Evolutionary conservation across 306 rosid genomes (phyloP).

Genomic region (Neltuma alba): DNA sequence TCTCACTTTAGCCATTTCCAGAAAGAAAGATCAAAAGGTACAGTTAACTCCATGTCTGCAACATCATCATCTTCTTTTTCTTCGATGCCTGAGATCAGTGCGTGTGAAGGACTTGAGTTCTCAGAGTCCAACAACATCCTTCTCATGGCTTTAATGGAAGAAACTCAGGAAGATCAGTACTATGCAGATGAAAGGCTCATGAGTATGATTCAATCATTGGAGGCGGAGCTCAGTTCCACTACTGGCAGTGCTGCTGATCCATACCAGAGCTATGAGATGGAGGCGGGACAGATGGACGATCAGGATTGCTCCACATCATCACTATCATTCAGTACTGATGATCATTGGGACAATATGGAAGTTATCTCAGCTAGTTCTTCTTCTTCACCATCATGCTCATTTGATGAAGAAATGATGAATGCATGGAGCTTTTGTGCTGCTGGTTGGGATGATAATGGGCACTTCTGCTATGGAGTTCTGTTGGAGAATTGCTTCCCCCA

Average conservation of each 20-base stretch:
- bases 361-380: background rate
- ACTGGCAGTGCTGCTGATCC: background rate
- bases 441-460: background rate
- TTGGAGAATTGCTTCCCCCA: slow-evolving; percentile 16
- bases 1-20: slow-evolving; percentile 24
- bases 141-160: slow-evolving; percentile 53
- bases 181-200: slow-evolving; percentile 46
- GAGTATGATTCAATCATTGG: slow-evolving; percentile 49
- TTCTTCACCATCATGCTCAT: slow-evolving; percentile 4
- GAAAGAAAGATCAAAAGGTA: background rate
- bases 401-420: slow-evolving; percentile 13
- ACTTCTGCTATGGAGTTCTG: slow-evolving; percentile 5
- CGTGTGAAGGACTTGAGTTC: slow-evolving; percentile 32
- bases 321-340: slow-evolving; percentile 5
- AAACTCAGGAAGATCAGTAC: slow-evolving; percentile 42
- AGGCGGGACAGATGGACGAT: slow-evolving; percentile 29
- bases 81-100: slow-evolving; percentile 30
- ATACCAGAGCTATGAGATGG: background rate
- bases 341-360: slow-evolving; percentile 24
- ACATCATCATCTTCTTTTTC: too few relatives aligned
- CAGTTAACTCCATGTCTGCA: too few relatives aligned
- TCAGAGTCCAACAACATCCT: slow-evolving; percentile 40
- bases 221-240: slow-evolving; percentile 38
- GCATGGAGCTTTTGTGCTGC: background rate
- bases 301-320: slow-evolving; percentile 29